These are phyloP conservation scores for Gaultheria prostrata DNA, from an alignment of 148 eudicot species.

Conservation along the genomic window DNA sequence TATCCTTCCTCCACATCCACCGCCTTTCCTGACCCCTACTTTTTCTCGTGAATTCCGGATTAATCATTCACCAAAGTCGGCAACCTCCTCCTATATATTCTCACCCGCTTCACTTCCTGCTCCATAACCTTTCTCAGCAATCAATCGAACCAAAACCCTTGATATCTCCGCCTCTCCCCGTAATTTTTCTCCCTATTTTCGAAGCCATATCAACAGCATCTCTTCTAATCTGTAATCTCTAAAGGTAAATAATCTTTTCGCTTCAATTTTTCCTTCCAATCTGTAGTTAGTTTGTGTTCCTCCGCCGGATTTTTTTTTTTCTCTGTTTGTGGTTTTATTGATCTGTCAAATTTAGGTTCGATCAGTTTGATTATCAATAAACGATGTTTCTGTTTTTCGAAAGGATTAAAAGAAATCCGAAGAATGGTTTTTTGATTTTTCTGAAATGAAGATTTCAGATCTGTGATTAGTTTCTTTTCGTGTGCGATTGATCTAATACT, in stretches of 20 bases:
- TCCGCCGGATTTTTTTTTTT: neutral
- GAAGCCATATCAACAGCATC: neutral
- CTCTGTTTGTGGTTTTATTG: neutral
- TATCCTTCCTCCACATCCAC: neutral
- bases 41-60: neutral
- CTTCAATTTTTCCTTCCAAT: neutral
- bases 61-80: neutral
- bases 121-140: neutral
- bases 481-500: neutral
- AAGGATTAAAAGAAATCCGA: too few relatives aligned
- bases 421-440: too few relatives aligned
- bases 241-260: neutral
- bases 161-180: neutral
- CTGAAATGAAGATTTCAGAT: too few relatives aligned
- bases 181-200: neutral
- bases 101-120: neutral
- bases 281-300: neutral
- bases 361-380: too few relatives aligned
- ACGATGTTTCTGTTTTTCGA: too few relatives aligned
- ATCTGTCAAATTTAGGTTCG: too few relatives aligned
- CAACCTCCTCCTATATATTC: neutral
- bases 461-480: too few relatives aligned
- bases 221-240: neutral
- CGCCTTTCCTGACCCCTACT: neutral
- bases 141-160: neutral